Evolutionary conservation across 2,329 filamentous ascomycete genomes (phyloP).

Genomic region (Davidsoniella virescens): DNA sequence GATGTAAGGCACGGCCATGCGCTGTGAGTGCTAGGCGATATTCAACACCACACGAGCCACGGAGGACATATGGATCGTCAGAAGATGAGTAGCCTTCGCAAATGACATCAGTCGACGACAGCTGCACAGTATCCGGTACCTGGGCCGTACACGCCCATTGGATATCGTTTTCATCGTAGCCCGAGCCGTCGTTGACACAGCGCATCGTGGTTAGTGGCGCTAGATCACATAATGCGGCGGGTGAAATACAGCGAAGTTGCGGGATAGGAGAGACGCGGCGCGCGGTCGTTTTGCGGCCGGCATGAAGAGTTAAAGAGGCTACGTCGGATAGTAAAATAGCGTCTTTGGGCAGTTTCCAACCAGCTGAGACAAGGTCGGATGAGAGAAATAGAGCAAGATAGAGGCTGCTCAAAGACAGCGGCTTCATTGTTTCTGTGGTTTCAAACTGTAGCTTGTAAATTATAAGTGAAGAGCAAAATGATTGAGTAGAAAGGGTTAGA

Average conservation of each 20-base stretch:
- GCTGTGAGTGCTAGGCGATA: slow-evolving; percentile 69
- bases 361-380: neutral
- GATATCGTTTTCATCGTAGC: slow-evolving; percentile 65
- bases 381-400: neutral
- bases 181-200: slow-evolving; percentile 70
- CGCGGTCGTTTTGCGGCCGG: slow-evolving; percentile 48
- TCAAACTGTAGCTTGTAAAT: neutral
- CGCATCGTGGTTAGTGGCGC: slow-evolving; percentile 56
- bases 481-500: too few relatives aligned
- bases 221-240: slow-evolving; percentile 45
- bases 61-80: slow-evolving; percentile 74
- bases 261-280: slow-evolving; percentile 63
- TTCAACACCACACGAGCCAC: slow-evolving; percentile 84
- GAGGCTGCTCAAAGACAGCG: neutral
- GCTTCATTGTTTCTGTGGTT: too few relatives aligned
- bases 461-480: too few relatives aligned
- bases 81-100: slow-evolving; percentile 73
- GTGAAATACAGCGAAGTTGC: slow-evolving; percentile 62
- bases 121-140: slow-evolving; percentile 44
- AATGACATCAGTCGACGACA: slow-evolving; percentile 75
- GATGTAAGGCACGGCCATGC: slow-evolving; percentile 55
- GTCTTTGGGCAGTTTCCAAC: slow-evolving; percentile 17
- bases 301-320: slow-evolving; percentile 60
- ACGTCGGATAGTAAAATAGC: slow-evolving; percentile 47
- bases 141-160: slow-evolving; percentile 73